Evolutionary conservation across 495 filamentous ascomycete species (phyloP).

Genomic region (Ramalina intermedia): DNA sequence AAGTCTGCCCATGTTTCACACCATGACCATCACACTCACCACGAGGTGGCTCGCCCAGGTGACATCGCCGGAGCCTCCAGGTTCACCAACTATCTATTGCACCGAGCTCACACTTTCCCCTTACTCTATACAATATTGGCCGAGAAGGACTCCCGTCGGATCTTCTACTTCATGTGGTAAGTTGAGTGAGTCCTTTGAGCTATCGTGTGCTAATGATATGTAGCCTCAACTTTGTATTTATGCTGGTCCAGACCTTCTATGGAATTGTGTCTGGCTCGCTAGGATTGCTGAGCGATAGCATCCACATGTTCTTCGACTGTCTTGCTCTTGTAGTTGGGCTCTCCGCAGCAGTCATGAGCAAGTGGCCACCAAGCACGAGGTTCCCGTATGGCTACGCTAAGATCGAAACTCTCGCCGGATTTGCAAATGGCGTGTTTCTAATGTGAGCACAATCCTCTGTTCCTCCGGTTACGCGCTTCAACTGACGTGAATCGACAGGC

Average conservation of each 20-base stretch:
- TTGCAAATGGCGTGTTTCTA: conserved; percentile 92
- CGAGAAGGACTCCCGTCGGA: conserved; percentile 87
- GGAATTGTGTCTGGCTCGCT: conserved; percentile 85
- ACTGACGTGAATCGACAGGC: conserved; percentile 33
- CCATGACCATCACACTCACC: conserved; percentile 27
- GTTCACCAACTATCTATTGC: conserved; percentile 52
- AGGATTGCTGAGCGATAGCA: conserved; percentile 87
- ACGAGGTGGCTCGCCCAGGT: not conserved
- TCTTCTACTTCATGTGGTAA: conserved; percentile 93
- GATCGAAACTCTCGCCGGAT: conserved; percentile 89
- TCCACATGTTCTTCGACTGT: conserved; percentile 99
- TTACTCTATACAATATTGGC: conserved; percentile 71
- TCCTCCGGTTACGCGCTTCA: not conserved
- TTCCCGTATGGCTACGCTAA: conserved; percentile 97
- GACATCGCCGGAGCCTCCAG: conserved; percentile 30
- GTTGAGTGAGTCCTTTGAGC: conserved; percentile 15
- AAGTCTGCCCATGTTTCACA: conserved; percentile 16
- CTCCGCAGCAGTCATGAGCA: conserved; percentile 91
- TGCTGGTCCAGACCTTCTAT: conserved; percentile 89
- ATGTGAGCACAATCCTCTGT: conserved; percentile 42
- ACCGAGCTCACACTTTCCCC: conserved; percentile 50
- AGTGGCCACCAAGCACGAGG: conserved; percentile 76
- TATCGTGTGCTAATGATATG: conserved; percentile 5
- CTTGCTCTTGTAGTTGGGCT: conserved; percentile 82
- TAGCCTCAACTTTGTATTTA: conserved; percentile 88